A percentile compares a stretch with the other conserved stretches of the same genome.
These are phyloP conservation scores for Pestalotiopsis fici DNA, from an alignment of 2,329 filamentous ascomycete genomes.

Conservation along the genomic window DNA sequence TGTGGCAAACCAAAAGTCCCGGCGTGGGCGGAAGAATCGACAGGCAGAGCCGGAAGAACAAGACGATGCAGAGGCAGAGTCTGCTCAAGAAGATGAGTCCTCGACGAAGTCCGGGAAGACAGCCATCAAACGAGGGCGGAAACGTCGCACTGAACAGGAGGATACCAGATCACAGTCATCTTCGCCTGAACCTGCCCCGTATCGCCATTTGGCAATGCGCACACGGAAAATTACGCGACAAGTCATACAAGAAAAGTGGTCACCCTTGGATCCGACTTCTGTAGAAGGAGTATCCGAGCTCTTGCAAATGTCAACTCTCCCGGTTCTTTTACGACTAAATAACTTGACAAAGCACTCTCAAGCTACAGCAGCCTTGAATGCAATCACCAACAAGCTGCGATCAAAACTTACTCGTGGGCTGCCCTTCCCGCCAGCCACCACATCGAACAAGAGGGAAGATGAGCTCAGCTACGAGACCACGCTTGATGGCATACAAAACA, in stretches of 20 bases:
- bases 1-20: constrained; percentile 5
- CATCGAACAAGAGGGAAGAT: constrained; percentile 47
- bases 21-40: not conserved
- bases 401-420: constrained; percentile 60
- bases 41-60: not conserved
- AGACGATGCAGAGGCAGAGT: constrained; percentile 1
- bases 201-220: constrained; percentile 52
- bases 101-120: not conserved
- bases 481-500: constrained; percentile 55
- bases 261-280: constrained; percentile 54
- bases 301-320: constrained; percentile 59
- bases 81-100: not conserved
- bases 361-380: constrained; percentile 56
- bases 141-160: constrained; percentile 6
- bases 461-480: constrained; percentile 69
- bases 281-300: constrained; percentile 57
- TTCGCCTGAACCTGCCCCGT: constrained; percentile 30
- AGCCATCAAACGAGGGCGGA: not conserved
- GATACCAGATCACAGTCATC: constrained; percentile 22
- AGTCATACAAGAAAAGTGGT: constrained; percentile 70
- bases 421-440: constrained; percentile 63
- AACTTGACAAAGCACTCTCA: constrained; percentile 50
- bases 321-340: constrained; percentile 59
- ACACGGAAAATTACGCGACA: constrained; percentile 59
- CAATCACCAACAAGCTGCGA: constrained; percentile 55